A percentile compares a stretch with the other conserved stretches of the same genome.
Conservation (phyloP, 148 eudicot genomes). For the Beta vulgaris region DNA sequence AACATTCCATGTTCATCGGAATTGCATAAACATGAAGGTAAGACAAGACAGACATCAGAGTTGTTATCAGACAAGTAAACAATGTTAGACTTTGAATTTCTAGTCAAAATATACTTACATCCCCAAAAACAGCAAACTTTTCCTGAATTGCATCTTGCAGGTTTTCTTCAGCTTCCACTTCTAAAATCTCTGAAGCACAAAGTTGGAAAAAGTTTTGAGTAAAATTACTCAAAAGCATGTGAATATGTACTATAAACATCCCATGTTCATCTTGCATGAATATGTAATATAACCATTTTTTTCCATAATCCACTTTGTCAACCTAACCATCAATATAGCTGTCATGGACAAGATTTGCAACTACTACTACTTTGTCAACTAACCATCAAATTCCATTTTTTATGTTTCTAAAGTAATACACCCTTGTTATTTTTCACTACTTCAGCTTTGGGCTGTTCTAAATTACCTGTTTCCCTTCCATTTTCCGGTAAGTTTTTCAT, state of each 20-base stretch:
- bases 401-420: too few species aligned
- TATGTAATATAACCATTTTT: too few species aligned
- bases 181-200: conserved; percentile 71
- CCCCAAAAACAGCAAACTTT: conserved; percentile 84
- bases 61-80: not conserved
- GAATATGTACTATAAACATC: conserved; percentile 1
- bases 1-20: not conserved
- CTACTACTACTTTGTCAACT: too few species aligned
- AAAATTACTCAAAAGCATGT: not conserved
- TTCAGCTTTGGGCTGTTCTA: too few species aligned
- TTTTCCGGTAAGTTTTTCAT: too few species aligned
- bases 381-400: too few species aligned
- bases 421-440: too few species aligned
- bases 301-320: too few species aligned
- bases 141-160: conserved; percentile 96
- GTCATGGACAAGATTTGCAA: too few species aligned
- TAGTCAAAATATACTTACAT: conserved; percentile 42
- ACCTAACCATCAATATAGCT: too few species aligned
- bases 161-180: conserved; percentile 91
- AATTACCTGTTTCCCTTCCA: too few species aligned
- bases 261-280: too few species aligned
- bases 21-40: not conserved
- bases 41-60: not conserved
- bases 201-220: conserved; percentile 5
- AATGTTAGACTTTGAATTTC: not conserved